Evolutionary conservation across 345 rosid species (phyloP), one percentile per base, ranked within the genome.

Genomic region (Ceriops tagal): DNA sequence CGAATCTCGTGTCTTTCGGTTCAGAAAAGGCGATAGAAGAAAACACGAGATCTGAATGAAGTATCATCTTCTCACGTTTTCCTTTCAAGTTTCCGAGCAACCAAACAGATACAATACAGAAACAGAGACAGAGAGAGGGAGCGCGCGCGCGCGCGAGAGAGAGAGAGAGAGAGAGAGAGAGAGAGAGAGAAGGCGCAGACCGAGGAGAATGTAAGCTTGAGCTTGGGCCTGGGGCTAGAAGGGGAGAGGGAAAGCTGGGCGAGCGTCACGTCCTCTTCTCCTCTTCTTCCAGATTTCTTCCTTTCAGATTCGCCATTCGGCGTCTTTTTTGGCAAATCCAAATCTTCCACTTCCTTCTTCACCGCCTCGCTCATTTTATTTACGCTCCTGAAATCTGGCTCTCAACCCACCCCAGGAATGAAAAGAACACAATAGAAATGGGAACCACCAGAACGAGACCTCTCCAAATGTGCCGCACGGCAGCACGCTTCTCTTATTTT

Each of bases 221-320:
- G 72, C 28, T 67, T 73, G 31, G 73, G 68, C 53, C 58, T 63
- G 69, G 69, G 66, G 34, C 59, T 39, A n/a, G 68, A 51, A 57
- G 64, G 27, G 31, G 66, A 56, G 59, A 56, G n/a, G 0, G 77
- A 69, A 15, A 73, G 71, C 61, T 73, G 71, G 8, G 81, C 78
- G 24, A 78, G 70, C 16, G 81, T 78, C 6, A 71, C 53, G 62
- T 70, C 68, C 16, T 37, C 74, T 19, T 61, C 77, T 13, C 1
- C 19, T 46, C 22, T 16, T 27, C 46, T 21, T 39, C 46, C 61
- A 19, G 13, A 47, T 47, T 59, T 57, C 21, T 59, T 57, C 34
- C 19, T 3, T 8, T 8, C 15, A 15, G 24, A 18, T 3, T 47
- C 8, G 18, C 4, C 62, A 62, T 31, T 24, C 73, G 64, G 10